These are phyloP conservation scores for Phytophthora foliorum DNA, from an alignment of 352 stramenopile species.

Conservation along the genomic window DNA sequence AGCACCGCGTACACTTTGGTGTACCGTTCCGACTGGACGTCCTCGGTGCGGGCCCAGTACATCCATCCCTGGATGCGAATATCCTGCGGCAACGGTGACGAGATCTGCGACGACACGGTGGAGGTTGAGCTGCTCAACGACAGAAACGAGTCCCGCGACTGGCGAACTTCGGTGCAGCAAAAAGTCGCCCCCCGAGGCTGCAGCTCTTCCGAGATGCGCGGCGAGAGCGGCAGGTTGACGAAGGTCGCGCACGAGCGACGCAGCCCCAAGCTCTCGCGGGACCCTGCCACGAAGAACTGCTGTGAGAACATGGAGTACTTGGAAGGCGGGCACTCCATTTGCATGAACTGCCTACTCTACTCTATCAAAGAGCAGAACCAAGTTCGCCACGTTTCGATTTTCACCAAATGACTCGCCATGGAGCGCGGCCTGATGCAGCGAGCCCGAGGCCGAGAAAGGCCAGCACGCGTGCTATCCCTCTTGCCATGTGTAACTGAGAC, in stretches of 20 bases:
- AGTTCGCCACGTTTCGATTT: slow-evolving; percentile 31
- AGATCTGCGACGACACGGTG: slow-evolving; percentile 29
- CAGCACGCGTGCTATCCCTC: not conserved
- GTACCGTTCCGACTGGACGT: slow-evolving; percentile 55
- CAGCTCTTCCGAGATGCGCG: slow-evolving; percentile 5
- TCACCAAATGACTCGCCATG: slow-evolving; percentile 36
- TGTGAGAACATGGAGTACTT: slow-evolving; percentile 44
- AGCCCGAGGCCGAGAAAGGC: slow-evolving; percentile 21
- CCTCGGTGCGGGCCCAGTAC: slow-evolving; percentile 69
- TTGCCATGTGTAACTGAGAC: slow-evolving; percentile 32
- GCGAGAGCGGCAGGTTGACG: slow-evolving; percentile 10
- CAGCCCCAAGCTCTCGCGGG: slow-evolving; percentile 28
- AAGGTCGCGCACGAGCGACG: slow-evolving; percentile 38
- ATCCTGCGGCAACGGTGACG: slow-evolving; percentile 46
- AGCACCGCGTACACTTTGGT: slow-evolving; percentile 80
- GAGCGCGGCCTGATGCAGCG: slow-evolving; percentile 3
- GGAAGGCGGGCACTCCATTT: slow-evolving; percentile 37
- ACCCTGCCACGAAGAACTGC: slow-evolving; percentile 39
- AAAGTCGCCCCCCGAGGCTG: slow-evolving; percentile 30
- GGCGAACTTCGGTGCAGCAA: slow-evolving; percentile 27
- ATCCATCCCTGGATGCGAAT: slow-evolving; percentile 71
- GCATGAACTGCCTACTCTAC: slow-evolving; percentile 26
- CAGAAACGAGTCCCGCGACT: slow-evolving; percentile 36
- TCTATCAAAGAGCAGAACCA: slow-evolving; percentile 27
- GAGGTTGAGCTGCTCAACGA: slow-evolving; percentile 39